Base-by-base conservation (phyloP, 106 monocot genomes). In the Vanilla planifolia region DNA sequence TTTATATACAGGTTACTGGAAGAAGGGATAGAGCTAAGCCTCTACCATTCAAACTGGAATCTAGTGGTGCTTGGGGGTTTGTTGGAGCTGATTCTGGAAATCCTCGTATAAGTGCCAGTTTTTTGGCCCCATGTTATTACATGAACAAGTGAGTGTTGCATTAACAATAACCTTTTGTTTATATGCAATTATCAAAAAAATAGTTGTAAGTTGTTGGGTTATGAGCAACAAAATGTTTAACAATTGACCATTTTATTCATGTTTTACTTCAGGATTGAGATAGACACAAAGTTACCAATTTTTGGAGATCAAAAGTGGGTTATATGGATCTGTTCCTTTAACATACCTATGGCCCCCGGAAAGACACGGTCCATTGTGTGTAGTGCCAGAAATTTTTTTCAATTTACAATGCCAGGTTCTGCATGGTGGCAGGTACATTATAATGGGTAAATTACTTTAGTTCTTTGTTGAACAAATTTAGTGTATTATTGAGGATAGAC, bases 291-390 rank as follows among this genome's bases (percentile, higher is more conserved):
- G 52, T 57, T 90, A 16, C 95, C 90, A 10, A 68, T 90, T 33
- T n/a, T 77, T 56, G 95, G 95, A 62, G 90, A 96, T 36, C 95
- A 96, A 43, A 96, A 96, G 60, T 96, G 95, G 95, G 78, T 86
- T n/a, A 81, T 96, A 71, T 96, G 95, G 95, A 96, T 96, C 42
- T 96, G 95, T 75, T 96, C 95, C 44, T 96, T 90, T 68, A 96
- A 96, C 48, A 90, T 96, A 41, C 95, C 90, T 21, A 96, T 90
- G 90, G 84, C 84, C 3, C 95, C 95, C 29, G 90, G 87, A 16
- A 96, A 90, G 57, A 96, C 86, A 24, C 89, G 90, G 24, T 90
- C 95, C 22, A 96, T 96, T 58, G 95, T 96, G 46, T 96, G 95
- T 63, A 96, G 95, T 69, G 94, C 90, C 15, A 70, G 86, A 21